Percentiles rank a stretch among this genome's conserved stretches.
Conservation (phyloP, 345 rosid genomes). For the Eutrema heterophyllum region DNA sequence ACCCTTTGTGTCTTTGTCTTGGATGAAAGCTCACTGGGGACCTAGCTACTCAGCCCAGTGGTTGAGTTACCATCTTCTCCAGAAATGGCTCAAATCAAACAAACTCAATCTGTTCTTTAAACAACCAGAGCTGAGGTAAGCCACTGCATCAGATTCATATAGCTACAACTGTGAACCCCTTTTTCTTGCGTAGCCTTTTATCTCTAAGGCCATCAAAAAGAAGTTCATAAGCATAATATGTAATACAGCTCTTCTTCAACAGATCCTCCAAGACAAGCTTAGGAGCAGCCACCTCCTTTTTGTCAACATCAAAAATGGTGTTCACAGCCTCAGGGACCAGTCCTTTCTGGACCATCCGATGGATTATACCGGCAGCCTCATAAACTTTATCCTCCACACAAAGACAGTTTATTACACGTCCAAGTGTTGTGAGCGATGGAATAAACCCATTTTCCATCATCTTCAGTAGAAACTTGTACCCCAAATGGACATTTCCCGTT, state of each 20-base stretch:
- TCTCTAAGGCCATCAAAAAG: conserved; percentile 80
- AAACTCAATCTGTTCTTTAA: background rate
- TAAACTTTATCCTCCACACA: conserved; percentile 59
- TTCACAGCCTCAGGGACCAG: conserved; percentile 74
- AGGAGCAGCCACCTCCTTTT: conserved; percentile 78
- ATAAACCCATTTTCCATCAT: conserved; percentile 56
- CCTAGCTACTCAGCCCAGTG: background rate
- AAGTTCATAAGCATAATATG: conserved; percentile 78
- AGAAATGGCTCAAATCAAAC: background rate
- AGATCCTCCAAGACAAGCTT: conserved; percentile 87
- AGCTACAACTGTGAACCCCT: conserved; percentile 25
- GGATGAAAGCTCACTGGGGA: background rate
- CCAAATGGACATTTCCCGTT: conserved; percentile 57
- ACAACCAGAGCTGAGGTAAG: background rate
- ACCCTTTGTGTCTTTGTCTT: background rate
- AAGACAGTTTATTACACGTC: conserved; percentile 81
- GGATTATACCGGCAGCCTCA: conserved; percentile 69
- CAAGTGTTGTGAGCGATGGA: conserved; percentile 68
- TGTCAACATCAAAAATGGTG: conserved; percentile 68
- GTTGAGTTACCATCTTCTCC: conserved; percentile 1
- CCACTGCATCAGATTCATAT: conserved; percentile 10
- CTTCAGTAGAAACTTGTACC: conserved; percentile 47
- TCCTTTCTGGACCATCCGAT: conserved; percentile 60
- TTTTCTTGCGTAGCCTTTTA: conserved; percentile 60
- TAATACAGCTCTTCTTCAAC: conserved; percentile 74